Evolutionary conservation across 495 filamentous ascomycete species (phyloP).

Genomic region (Choiromyces venosus): DNA sequence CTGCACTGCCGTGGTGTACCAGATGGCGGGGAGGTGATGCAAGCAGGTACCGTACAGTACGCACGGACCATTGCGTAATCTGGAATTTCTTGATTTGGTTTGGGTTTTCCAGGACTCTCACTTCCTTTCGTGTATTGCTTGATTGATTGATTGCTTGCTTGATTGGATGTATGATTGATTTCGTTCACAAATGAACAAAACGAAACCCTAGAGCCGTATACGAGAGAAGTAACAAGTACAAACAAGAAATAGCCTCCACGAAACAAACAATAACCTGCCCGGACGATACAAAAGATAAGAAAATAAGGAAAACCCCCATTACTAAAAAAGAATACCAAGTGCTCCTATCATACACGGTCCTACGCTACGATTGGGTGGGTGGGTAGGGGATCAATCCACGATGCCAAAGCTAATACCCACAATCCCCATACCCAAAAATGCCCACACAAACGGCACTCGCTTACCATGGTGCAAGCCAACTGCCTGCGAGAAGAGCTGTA

Average conservation of each 20-base stretch:
- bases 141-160: no score
- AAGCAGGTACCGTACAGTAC: neutral
- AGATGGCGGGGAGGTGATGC: neutral
- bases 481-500: constrained; percentile 84
- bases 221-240: no score
- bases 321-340: neutral
- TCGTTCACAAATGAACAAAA: no score
- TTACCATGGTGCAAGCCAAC: constrained; percentile 73
- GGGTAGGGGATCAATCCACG: neutral
- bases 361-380: neutral
- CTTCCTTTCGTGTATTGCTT: neutral
- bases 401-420: constrained; percentile 71
- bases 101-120: neutral
- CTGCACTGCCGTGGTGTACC: neutral
- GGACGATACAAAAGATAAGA: no score
- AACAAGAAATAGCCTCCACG: no score
- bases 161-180: no score
- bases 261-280: no score
- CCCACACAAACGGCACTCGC: constrained; percentile 73
- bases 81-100: neutral
- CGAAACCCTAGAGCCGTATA: no score
- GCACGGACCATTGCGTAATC: neutral
- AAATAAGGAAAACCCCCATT: neutral
- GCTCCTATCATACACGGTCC: neutral
- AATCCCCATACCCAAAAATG: constrained; percentile 82